phyloP scores from a whole-genome alignment of 2,329 filamentous ascomycete species.

The Trichoderma atrobrunneum region DNA sequence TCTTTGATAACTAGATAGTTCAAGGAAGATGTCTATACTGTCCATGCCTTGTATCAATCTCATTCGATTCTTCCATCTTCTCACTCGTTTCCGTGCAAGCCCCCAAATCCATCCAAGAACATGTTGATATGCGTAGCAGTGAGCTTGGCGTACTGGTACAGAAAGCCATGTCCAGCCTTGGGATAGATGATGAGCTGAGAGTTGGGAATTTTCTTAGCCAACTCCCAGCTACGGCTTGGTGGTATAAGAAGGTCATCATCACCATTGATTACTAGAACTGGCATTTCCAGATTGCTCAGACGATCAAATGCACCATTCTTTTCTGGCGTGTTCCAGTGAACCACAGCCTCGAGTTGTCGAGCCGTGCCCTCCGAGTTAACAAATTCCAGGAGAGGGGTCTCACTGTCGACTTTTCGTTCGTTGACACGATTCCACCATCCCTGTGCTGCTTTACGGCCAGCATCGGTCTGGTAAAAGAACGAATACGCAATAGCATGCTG shows the following conservation, averaged over 20 bases:
- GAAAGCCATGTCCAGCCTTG: conserved; percentile 35
- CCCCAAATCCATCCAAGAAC: background rate
- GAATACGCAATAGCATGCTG: background rate
- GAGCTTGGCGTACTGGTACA: conserved; percentile 32
- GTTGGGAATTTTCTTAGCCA: conserved; percentile 14
- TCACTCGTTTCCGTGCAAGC: background rate
- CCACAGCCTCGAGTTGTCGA: background rate
- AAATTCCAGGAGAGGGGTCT: background rate
- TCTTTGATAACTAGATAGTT: background rate
- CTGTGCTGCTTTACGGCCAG: background rate
- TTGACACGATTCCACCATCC: background rate
- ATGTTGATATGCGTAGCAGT: background rate
- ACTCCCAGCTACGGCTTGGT: background rate
- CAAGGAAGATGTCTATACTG: background rate
- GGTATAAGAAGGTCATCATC: conserved; percentile 18
- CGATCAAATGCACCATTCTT: conserved; percentile 26
- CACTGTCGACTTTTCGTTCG: background rate
- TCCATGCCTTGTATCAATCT: background rate
- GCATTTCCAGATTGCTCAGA: conserved; percentile 33
- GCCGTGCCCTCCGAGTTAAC: background rate
- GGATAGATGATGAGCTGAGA: conserved; percentile 35
- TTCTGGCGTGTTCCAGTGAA: background rate
- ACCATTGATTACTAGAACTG: conserved; percentile 39
- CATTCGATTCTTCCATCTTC: background rate
- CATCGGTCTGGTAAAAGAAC: background rate